These are phyloP conservation scores for Dactylellina parvicollis DNA, from an alignment of 2,329 filamentous ascomycete genomes.

Conservation along the genomic window DNA sequence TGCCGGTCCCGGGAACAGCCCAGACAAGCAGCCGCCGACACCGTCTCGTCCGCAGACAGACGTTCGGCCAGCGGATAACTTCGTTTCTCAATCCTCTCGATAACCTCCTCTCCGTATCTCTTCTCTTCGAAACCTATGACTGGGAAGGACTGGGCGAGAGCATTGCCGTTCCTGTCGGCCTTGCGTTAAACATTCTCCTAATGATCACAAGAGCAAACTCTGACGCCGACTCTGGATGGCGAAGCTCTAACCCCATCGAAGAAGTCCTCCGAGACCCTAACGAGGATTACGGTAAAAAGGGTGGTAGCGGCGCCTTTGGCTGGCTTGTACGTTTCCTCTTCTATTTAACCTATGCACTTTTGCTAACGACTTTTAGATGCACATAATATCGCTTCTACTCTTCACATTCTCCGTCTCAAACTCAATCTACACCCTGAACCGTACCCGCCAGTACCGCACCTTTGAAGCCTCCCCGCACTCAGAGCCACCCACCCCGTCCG, in stretches of 20 bases:
- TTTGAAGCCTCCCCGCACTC: constrained; percentile 81
- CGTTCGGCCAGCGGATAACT: constrained; percentile 81
- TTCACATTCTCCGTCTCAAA: constrained; percentile 76
- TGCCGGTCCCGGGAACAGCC: constrained; percentile 23
- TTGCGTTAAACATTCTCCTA: constrained; percentile 80
- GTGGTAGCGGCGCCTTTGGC: constrained; percentile 11
- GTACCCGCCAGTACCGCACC: constrained; percentile 85
- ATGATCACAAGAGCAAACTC: constrained; percentile 84
- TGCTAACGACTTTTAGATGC: constrained; percentile 65
- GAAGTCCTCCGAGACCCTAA: constrained; percentile 69
- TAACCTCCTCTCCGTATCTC: constrained; percentile 87
- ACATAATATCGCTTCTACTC: constrained; percentile 76
- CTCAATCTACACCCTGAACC: constrained; percentile 80
- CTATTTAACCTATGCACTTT: constrained; percentile 50
- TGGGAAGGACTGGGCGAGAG: constrained; percentile 81
- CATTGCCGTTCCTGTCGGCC: constrained; percentile 78
- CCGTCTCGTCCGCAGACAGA: constrained; percentile 80
- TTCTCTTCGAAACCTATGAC: constrained; percentile 89
- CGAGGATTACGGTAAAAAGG: neutral
- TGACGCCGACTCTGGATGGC: constrained; percentile 62
- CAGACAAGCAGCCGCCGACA: constrained; percentile 28
- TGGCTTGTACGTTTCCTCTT: constrained; percentile 44
- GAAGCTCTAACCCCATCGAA: constrained; percentile 72
- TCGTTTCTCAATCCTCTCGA: constrained; percentile 86
- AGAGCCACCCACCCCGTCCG: constrained; percentile 81